Evolutionary conservation across 257 asterid genomes (phyloP).

Genomic region (Salvia miltiorrhiza): DNA sequence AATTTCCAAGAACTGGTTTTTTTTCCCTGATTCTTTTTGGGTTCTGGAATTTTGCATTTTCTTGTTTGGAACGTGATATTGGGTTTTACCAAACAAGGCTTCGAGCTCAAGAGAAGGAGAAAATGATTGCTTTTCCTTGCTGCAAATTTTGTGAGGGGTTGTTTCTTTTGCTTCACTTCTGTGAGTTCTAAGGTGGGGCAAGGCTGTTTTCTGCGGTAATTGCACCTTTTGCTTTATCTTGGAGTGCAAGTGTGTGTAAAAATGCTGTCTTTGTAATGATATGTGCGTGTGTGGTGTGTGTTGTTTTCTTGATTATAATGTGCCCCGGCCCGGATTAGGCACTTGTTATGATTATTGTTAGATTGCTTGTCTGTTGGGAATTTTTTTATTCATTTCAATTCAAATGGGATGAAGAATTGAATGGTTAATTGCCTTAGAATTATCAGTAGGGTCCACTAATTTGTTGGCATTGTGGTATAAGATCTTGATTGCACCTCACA

Average conservation of each 20-base stretch:
- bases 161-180: constrained; percentile 52
- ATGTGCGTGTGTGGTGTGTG: not conserved
- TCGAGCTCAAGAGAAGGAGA: constrained; percentile 50
- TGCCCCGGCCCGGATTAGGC: constrained; percentile 2
- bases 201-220: constrained; percentile 14
- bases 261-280: constrained; percentile 26
- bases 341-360: constrained; percentile 10
- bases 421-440: constrained; percentile 8
- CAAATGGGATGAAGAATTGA: constrained; percentile 19
- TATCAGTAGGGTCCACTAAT: constrained; percentile 18
- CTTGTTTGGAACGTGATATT: constrained; percentile 20
- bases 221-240: constrained; percentile 37
- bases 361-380: constrained; percentile 26
- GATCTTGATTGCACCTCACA: constrained; percentile 16
- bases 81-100: constrained; percentile 35
- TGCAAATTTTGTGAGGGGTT: constrained; percentile 35
- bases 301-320: constrained; percentile 13
- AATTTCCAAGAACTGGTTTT: not conserved
- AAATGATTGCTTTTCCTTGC: constrained; percentile 46
- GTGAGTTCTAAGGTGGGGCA: constrained; percentile 49
- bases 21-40: not conserved
- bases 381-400: constrained; percentile 12
- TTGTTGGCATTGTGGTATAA: constrained; percentile 20
- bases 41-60: not conserved
- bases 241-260: constrained; percentile 43